Base-by-base conservation (phyloP, 306 rosid genomes). In the Quercus berberidifolia region DNA sequence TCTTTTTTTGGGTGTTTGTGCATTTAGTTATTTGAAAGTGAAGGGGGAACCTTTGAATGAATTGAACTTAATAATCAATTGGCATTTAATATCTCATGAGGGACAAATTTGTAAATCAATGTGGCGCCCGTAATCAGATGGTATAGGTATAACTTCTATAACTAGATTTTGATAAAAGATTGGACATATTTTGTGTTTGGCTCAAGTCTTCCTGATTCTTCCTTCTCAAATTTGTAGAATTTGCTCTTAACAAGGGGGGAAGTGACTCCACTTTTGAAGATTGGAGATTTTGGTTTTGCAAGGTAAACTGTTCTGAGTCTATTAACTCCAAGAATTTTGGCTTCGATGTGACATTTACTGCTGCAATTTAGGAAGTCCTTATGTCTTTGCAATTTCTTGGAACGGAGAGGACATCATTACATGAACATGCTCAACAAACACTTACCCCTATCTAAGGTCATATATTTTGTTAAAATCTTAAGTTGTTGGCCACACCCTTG, bases 281-380 rank as follows among this genome's bases (percentile, higher is more conserved):
- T 96, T 31, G 99, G 99, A 65, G 99, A 96, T 90, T 96, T 96
- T 79, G 99, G 97, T 84, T 96, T 96, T 86, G 99, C 98, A 76
- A 90, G 99, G 99, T 93, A 80, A 52, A 59, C 74, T 63, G 70
- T 54, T 67, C 59, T 20, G n/a, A 23, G 58, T 73, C 60, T 57
- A 78, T 51, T 64, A 65, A 65, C 71, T 70, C 71, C 20, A 25
- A 72, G 7, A 12, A 10, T 58, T 69, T 59, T 70, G 35, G 58
- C 51, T 9, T 63, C 15, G 67, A 25, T 30, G 11, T 74, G 56
- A 74, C 41, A 15, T 63, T 74, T 79, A 46, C 76, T 71, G 81
- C 55, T 64, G 73, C 54, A 80, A 73, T 62, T 49, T 49, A 19
- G 82, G 75, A 49, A 33, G 55, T 55, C 60, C 51, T 65, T n/a